Evolutionary conservation across 2,329 filamentous ascomycete species (phyloP).

Genomic region (Intubia oerlemansii): DNA sequence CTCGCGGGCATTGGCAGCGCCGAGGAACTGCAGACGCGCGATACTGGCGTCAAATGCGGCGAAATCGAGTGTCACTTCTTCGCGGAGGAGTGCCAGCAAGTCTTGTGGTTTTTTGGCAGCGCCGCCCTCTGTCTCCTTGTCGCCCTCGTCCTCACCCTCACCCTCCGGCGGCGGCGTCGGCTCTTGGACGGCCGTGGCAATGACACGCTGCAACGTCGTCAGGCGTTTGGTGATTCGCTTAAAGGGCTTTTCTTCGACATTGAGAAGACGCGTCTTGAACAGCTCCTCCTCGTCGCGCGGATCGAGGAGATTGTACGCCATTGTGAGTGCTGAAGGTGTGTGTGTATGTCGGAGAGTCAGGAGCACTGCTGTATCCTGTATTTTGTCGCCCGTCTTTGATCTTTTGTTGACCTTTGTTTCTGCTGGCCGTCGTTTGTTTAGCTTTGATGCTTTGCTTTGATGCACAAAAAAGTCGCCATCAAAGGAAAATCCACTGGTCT

Average conservation of each 20-base stretch:
- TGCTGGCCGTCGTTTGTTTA: too few relatives aligned
- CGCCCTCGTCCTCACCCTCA: conserved; percentile 6
- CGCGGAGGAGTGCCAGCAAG: conserved; percentile 34
- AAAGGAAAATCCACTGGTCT: too few relatives aligned
- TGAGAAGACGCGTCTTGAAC: conserved; percentile 69
- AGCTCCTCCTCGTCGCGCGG: conserved; percentile 63
- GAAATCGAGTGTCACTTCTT: conserved; percentile 76
- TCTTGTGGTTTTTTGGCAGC: too few relatives aligned
- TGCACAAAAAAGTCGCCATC: too few relatives aligned
- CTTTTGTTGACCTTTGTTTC: too few relatives aligned
- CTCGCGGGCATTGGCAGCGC: conserved; percentile 64
- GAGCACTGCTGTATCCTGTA: too few relatives aligned
- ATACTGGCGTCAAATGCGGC: conserved; percentile 73
- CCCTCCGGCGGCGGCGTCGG: conserved; percentile 46
- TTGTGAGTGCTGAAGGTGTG: not conserved
- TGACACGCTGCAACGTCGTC: conserved; percentile 42
- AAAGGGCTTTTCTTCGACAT: conserved; percentile 83
- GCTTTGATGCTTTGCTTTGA: too few relatives aligned
- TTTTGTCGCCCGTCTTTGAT: too few relatives aligned
- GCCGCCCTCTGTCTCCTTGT: conserved; percentile 13
- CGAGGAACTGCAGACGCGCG: conserved; percentile 69
- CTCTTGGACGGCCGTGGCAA: conserved; percentile 28
- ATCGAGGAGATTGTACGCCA: conserved; percentile 43
- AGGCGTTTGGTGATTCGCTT: conserved; percentile 72
- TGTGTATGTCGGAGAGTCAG: not conserved